Conservation (phyloP, 2,329 filamentous ascomycete species). For the Paecilomyces dactylethromorphus region DNA sequence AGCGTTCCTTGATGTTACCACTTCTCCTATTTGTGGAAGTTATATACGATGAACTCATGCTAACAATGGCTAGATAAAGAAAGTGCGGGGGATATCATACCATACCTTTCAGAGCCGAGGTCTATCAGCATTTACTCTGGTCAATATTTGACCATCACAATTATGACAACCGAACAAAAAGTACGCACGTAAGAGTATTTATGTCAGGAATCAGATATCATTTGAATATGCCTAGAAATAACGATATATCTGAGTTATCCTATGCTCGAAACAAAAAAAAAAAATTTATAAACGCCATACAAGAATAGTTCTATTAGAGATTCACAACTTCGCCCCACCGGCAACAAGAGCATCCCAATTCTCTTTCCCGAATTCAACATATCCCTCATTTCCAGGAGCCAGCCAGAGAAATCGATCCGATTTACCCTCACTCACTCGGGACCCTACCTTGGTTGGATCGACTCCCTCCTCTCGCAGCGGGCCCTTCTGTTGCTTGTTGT, state of each 20-base stretch:
- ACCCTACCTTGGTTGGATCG: slow-evolving; percentile 45
- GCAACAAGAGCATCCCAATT: slow-evolving; percentile 52
- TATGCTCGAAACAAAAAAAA: not conserved
- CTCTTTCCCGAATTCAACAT: slow-evolving; percentile 51
- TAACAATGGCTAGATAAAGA: too few species aligned
- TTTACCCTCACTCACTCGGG: slow-evolving; percentile 36
- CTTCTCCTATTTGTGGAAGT: too few species aligned
- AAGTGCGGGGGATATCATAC: too few species aligned
- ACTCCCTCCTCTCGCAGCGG: slow-evolving; percentile 62
- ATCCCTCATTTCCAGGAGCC: slow-evolving; percentile 43
- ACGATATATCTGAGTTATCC: not conserved
- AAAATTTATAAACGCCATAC: not conserved
- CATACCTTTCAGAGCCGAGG: too few species aligned
- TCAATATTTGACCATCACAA: too few species aligned
- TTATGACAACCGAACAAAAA: too few species aligned
- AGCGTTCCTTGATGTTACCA: too few species aligned
- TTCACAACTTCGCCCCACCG: slow-evolving; percentile 41
- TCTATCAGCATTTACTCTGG: too few species aligned
- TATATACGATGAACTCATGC: too few species aligned
- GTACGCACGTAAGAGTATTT: too few species aligned
- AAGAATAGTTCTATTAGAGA: not conserved
- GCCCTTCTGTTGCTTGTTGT: slow-evolving; percentile 76
- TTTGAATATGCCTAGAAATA: not conserved
- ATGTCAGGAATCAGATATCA: too few species aligned
- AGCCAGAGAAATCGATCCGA: slow-evolving; percentile 47